Conservation (phyloP, 805 yeast species). For the Candida chilensis region DNA sequence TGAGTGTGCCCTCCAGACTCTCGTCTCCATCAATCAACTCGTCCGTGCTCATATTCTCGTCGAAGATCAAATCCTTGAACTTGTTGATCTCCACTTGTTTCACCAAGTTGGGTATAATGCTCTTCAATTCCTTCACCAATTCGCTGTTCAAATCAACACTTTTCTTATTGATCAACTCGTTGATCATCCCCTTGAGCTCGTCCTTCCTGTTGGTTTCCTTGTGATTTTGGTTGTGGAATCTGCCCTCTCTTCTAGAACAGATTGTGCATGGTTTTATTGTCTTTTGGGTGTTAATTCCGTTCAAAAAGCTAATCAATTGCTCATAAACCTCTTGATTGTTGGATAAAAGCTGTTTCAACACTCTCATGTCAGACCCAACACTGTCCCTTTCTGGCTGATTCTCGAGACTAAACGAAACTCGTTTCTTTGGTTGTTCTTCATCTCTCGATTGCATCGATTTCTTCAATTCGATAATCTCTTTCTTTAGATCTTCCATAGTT, state of each 20-base stretch:
- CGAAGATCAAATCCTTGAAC: not conserved
- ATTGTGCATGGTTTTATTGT: slow-evolving; percentile 1
- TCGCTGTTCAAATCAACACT: not conserved
- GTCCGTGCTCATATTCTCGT: not conserved
- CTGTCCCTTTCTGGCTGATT: no score
- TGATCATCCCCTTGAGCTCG: not conserved
- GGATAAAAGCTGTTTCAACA: not conserved
- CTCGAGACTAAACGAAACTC: no score
- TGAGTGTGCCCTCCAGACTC: not conserved
- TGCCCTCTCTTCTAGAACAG: not conserved
- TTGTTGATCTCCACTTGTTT: slow-evolving; percentile 1
- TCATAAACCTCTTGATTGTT: not conserved
- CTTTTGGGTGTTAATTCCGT: not conserved
- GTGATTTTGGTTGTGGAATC: no score
- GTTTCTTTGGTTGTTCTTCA: not conserved
- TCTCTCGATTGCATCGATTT: no score
- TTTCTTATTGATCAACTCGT: slow-evolving; percentile 1
- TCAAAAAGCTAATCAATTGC: not conserved
- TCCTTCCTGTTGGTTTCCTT: no score
- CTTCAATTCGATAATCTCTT: not conserved
- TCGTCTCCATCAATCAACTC: not conserved
- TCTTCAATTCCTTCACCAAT: not conserved
- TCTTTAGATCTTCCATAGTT: slow-evolving; percentile 1
- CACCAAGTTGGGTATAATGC: not conserved
- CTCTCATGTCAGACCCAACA: not conserved